Evolutionary conservation across 306 rosid genomes (phyloP).

Genomic region (Elaeagnus macrophylla): DNA sequence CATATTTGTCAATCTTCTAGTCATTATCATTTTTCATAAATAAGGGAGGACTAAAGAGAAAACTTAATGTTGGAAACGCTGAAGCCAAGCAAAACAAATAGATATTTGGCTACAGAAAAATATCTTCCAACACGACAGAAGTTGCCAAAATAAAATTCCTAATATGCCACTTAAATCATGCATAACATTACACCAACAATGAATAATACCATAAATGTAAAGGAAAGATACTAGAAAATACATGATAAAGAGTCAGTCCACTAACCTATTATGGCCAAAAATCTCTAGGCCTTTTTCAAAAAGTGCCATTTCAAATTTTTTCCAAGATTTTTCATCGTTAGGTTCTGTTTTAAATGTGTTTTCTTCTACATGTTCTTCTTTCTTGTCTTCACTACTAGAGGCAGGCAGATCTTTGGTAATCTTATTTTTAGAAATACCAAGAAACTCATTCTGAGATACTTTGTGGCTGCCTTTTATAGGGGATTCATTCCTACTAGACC

Average conservation of each 20-base stretch:
- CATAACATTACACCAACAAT: slow-evolving; percentile 1
- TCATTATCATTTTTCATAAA: no score
- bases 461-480: slow-evolving; percentile 23
- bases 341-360: slow-evolving; percentile 53
- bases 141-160: slow-evolving; percentile 3
- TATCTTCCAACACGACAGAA: slow-evolving; percentile 9
- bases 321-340: slow-evolving; percentile 67
- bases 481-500: slow-evolving; percentile 38
- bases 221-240: slow-evolving; percentile 10
- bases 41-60: no score
- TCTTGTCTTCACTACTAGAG: slow-evolving; percentile 57
- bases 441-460: slow-evolving; percentile 41
- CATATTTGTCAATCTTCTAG: no score
- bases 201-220: slow-evolving; percentile 4
- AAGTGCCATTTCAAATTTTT: slow-evolving; percentile 75
- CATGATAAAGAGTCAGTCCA: slow-evolving; percentile 13
- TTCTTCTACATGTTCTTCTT: slow-evolving; percentile 67
- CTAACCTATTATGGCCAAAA: slow-evolving; percentile 93
- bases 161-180: neutral
- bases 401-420: slow-evolving; percentile 43
- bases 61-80: no score
- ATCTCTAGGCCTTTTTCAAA: slow-evolving; percentile 86
- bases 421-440: slow-evolving; percentile 49
- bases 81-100: neutral
- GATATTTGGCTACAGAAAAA: slow-evolving; percentile 8